These are phyloP conservation scores for Apiosordaria backusii DNA, from an alignment of 495 filamentous ascomycete genomes.

Conservation along the genomic window DNA sequence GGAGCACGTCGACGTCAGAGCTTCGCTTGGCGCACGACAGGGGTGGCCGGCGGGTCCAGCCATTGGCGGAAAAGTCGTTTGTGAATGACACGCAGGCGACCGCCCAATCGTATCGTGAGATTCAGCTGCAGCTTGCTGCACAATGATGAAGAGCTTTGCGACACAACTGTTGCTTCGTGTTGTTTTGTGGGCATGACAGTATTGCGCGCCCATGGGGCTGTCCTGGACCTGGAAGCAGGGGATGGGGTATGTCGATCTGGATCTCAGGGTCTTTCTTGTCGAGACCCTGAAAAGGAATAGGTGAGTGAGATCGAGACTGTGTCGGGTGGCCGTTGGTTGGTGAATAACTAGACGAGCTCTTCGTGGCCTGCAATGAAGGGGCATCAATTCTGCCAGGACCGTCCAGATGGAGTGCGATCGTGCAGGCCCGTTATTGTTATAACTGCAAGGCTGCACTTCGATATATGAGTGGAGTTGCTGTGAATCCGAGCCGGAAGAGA, in stretches of 20 bases:
- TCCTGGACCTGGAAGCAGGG: background rate
- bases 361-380: background rate
- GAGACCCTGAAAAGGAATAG: background rate
- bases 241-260: background rate
- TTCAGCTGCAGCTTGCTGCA: conserved; percentile 10
- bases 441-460: background rate
- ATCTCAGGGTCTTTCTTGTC: background rate
- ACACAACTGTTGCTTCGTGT: background rate
- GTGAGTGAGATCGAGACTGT: background rate
- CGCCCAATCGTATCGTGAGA: conserved; percentile 8
- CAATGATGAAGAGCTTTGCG: conserved; percentile 14
- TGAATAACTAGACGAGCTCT: background rate
- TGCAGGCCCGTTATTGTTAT: background rate
- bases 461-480: background rate
- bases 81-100: background rate
- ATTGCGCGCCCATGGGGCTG: background rate
- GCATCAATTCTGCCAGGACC: background rate
- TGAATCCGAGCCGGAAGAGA: background rate
- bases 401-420: background rate
- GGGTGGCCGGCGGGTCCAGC: background rate
- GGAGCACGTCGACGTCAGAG: conserved; percentile 25
- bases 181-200: background rate
- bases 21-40: conserved; percentile 16
- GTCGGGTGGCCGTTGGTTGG: background rate
- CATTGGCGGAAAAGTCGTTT: conserved; percentile 12